Conservation (phyloP, 495 filamentous ascomycete species). For the Clavariopsis aquatica region DNA sequence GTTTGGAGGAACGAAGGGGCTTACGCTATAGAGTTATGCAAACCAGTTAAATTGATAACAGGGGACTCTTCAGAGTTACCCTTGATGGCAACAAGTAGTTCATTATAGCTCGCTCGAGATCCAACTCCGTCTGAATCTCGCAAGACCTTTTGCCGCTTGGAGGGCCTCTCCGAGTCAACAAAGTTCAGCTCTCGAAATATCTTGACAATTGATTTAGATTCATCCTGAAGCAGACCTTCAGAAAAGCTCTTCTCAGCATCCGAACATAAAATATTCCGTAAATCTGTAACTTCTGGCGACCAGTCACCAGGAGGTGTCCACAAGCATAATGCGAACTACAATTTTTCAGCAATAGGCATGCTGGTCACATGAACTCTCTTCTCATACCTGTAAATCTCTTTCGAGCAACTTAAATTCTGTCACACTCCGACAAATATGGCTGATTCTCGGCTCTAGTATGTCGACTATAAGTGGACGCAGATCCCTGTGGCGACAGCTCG, state of each 20-base stretch:
- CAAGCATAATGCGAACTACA: conserved; percentile 33
- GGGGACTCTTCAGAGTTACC: conserved; percentile 4
- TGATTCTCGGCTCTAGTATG: conserved; percentile 10
- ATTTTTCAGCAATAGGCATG: conserved; percentile 8
- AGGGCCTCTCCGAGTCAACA: conserved; percentile 18
- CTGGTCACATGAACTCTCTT: not conserved
- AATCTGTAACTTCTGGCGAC: conserved; percentile 18
- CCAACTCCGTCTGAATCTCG: not conserved
- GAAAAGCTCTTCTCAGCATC: conserved; percentile 9
- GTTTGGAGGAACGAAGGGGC: not conserved
- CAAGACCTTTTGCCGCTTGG: conserved; percentile 22
- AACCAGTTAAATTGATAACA: not conserved
- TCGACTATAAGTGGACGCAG: conserved; percentile 15
- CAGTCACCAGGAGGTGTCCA: conserved; percentile 28
- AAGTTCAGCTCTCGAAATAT: conserved; percentile 13
- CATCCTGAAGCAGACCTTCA: conserved; percentile 15
- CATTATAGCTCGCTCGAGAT: conserved; percentile 8
- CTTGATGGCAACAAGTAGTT: conserved; percentile 8
- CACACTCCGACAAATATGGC: conserved; percentile 8
- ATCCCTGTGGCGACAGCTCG: not conserved
- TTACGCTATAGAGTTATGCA: conserved; percentile 21
- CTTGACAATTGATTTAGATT: conserved; percentile 4
- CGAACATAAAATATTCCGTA: conserved; percentile 17
- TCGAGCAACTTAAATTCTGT: conserved; percentile 2
- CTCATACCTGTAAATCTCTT: conserved; percentile 33